Conservation (phyloP, 352 stramenopile genomes). For the Phytophthora cactorum region DNA sequence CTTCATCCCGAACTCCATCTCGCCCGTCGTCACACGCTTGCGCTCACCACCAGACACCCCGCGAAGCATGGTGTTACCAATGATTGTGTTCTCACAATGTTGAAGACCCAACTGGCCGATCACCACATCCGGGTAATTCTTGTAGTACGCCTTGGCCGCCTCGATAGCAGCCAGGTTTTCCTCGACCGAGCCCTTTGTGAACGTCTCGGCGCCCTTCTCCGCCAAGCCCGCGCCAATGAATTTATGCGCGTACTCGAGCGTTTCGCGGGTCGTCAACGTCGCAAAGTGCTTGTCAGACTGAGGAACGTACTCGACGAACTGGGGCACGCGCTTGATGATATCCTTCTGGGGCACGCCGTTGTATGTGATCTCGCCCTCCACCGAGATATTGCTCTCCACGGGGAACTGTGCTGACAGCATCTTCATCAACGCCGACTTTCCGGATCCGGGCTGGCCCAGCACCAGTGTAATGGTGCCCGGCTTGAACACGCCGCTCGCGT, state of each 20-base stretch:
- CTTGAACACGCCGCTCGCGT: too few relatives aligned
- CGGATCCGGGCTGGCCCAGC: too few relatives aligned
- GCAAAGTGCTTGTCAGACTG: conserved; percentile 2
- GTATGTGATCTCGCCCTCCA: conserved; percentile 2
- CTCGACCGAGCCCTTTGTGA: conserved; percentile 20
- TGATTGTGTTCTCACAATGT: conserved; percentile 62
- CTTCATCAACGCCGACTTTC: neutral
- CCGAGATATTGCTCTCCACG: neutral
- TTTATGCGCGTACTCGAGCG: conserved; percentile 34
- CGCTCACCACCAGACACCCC: conserved; percentile 66
- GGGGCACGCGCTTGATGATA: conserved; percentile 1
- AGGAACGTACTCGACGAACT: conserved; percentile 1
- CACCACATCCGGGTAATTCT: conserved; percentile 33
- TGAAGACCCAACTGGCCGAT: conserved; percentile 45
- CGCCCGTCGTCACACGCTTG: conserved; percentile 76
- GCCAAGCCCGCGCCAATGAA: conserved; percentile 30
- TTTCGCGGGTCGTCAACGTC: neutral
- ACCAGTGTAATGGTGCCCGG: too few relatives aligned
- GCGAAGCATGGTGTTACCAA: conserved; percentile 60
- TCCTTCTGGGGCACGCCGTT: conserved; percentile 1
- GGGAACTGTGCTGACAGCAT: conserved; percentile 1
- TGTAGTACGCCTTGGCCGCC: conserved; percentile 29
- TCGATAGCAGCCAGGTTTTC: conserved; percentile 26
- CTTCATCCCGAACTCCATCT: conserved; percentile 91
- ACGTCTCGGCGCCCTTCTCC: conserved; percentile 40